Conservation (phyloP, 2,329 filamentous ascomycete species). For the Bimuria novae-zelandiae region DNA sequence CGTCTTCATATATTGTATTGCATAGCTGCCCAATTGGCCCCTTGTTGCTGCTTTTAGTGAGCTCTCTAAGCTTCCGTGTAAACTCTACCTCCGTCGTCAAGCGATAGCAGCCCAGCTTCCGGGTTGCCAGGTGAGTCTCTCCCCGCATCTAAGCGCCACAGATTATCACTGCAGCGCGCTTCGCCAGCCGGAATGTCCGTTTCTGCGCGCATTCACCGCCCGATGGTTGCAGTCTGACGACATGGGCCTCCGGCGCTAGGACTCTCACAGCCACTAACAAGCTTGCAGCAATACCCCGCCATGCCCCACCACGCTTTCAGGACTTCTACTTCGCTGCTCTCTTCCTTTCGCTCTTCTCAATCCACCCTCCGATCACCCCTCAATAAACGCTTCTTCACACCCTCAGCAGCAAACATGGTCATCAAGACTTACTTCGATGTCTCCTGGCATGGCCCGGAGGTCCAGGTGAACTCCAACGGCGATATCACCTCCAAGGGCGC, state of each 20-base stretch:
- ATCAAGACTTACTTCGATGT: constrained; percentile 77
- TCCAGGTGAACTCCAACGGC: constrained; percentile 63
- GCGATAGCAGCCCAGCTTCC: constrained; percentile 1
- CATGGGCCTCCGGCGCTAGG: constrained; percentile 22
- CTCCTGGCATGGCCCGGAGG: constrained; percentile 70
- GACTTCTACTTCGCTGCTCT: constrained; percentile 37
- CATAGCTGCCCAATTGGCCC: constrained; percentile 40
- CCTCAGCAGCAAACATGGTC: constrained; percentile 74
- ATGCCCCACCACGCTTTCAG: constrained; percentile 52
- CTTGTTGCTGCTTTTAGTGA: constrained; percentile 17
- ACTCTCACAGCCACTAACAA: constrained; percentile 19
- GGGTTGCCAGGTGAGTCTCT: constrained; percentile 5
- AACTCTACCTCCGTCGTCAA: constrained; percentile 11
- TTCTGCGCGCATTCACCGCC: constrained; percentile 14
- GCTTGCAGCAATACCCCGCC: constrained; percentile 44
- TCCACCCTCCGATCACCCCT: constrained; percentile 43
- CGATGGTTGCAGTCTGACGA: constrained; percentile 17
- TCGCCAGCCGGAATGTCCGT: constrained; percentile 7
- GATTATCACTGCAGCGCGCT: constrained; percentile 10
- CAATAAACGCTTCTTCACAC: constrained; percentile 60
- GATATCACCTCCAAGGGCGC: constrained; percentile 53
- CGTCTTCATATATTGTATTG: constrained; percentile 30
- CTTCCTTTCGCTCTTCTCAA: constrained; percentile 38
- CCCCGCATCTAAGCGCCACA: not conserved
- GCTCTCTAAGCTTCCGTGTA: constrained; percentile 10